These are phyloP conservation scores for Kodamaea hsintzibuensis DNA, from an alignment of 805 yeast genomes.

Conservation along the genomic window DNA sequence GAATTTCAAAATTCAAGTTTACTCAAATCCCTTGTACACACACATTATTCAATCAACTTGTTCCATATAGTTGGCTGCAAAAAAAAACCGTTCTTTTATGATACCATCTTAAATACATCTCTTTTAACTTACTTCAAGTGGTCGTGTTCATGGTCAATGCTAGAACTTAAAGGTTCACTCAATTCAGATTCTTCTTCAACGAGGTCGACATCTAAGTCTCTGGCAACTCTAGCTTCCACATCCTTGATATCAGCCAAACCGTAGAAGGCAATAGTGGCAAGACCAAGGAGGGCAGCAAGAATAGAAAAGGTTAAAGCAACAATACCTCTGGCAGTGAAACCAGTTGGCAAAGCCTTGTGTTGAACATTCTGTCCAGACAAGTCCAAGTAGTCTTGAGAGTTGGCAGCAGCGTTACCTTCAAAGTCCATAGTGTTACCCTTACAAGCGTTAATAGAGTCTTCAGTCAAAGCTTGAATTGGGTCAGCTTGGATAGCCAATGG, in stretches of 20 bases:
- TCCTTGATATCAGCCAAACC: constrained; percentile 82
- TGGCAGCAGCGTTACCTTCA: constrained; percentile 90
- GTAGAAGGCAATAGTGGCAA: constrained; percentile 72
- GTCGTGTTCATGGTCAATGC: constrained; percentile 5
- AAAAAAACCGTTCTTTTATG: too few species aligned
- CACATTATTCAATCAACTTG: constrained; percentile 18
- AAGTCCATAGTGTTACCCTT: constrained; percentile 49
- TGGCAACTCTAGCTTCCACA: constrained; percentile 62
- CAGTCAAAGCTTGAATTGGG: constrained; percentile 56
- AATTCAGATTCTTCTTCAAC: constrained; percentile 17
- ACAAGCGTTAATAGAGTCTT: constrained; percentile 63
- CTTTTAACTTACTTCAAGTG: constrained; percentile 1
- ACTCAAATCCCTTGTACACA: constrained; percentile 15
- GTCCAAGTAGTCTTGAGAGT: constrained; percentile 60
- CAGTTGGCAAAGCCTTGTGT: constrained; percentile 65
- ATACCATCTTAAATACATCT: background rate
- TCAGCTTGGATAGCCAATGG: constrained; percentile 64
- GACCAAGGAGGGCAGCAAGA: constrained; percentile 81
- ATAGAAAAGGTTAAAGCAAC: constrained; percentile 92
- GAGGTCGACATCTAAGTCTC: constrained; percentile 53
- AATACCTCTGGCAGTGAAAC: constrained; percentile 93
- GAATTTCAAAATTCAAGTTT: constrained; percentile 6
- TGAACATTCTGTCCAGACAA: constrained; percentile 77
- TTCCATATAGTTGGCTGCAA: background rate
- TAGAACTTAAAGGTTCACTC: constrained; percentile 11